Evolutionary conservation across 129 eudicot species (phyloP).

Genomic region (Gnaphalium uliginosum): DNA sequence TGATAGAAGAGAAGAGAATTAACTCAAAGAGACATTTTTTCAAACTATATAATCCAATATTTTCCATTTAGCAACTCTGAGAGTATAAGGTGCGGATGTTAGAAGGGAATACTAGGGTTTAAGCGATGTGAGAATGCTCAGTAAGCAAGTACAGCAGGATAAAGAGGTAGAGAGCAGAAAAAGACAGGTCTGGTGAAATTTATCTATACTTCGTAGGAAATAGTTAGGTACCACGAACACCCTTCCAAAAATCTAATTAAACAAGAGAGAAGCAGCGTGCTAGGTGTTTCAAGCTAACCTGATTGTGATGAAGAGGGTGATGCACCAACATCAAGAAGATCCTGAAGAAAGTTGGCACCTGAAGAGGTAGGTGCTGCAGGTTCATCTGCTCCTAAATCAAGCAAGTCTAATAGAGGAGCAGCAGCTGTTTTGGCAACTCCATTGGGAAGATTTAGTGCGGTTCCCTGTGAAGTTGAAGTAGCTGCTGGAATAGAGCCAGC

Average conservation of each 20-base stretch:
- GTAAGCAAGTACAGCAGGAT: not conserved
- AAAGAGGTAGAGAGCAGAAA: not conserved
- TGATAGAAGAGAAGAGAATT: not conserved
- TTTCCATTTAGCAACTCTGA: not conserved
- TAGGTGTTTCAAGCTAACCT: conserved; percentile 49
- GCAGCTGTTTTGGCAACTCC: conserved; percentile 66
- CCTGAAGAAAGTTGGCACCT: conserved; percentile 89
- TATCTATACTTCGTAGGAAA: too few species aligned
- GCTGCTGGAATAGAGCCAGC: conserved; percentile 71
- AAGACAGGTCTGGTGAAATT: not conserved
- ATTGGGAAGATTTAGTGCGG: conserved; percentile 49
- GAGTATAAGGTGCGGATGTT: not conserved
- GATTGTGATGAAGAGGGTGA: conserved; percentile 53
- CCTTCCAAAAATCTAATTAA: not conserved
- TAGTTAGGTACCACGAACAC: too few species aligned
- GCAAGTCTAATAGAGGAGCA: conserved; percentile 88
- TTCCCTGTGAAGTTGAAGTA: conserved; percentile 54
- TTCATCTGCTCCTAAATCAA: conserved; percentile 81
- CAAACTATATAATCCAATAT: not conserved
- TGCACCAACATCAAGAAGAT: conserved; percentile 91
- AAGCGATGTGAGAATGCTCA: not conserved
- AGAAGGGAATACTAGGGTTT: not conserved
- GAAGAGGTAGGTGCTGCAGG: conserved; percentile 60
- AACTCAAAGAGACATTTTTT: not conserved
- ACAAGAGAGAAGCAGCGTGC: not conserved